These are phyloP conservation scores for Candida sanyaensis DNA, from an alignment of 1,139 yeast species.

Conservation along the genomic window DNA sequence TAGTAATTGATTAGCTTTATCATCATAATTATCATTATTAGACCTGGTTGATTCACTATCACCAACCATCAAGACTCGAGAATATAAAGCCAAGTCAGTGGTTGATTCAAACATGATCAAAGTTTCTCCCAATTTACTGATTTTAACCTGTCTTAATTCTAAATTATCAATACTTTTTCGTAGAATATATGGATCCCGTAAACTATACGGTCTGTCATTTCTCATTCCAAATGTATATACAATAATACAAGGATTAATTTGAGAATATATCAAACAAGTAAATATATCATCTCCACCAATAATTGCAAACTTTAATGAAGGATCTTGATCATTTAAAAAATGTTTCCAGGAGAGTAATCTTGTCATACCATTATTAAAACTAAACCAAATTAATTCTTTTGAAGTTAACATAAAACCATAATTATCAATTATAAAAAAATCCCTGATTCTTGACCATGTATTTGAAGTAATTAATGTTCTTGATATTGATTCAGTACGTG, in stretches of 20 bases:
- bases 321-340: constrained; percentile 54
- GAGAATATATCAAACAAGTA: constrained; percentile 43
- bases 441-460: constrained; percentile 59
- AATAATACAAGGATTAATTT: constrained; percentile 39
- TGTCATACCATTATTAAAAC: constrained; percentile 23
- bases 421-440: constrained; percentile 29
- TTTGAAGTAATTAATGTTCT: constrained; percentile 49
- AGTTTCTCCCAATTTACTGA: neutral
- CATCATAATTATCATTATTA: neutral
- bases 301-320: constrained; percentile 46
- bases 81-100: constrained; percentile 7
- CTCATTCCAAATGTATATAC: constrained; percentile 44
- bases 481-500: constrained; percentile 20
- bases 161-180: constrained; percentile 8
- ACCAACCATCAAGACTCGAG: constrained; percentile 1
- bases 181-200: constrained; percentile 26
- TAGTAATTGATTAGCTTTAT: neutral
- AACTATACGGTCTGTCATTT: constrained; percentile 35
- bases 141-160: constrained; percentile 13
- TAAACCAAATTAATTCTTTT: constrained; percentile 57
- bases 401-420: constrained; percentile 55
- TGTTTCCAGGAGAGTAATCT: constrained; percentile 73
- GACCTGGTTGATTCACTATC: neutral
- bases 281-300: constrained; percentile 21
- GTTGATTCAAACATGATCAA: constrained; percentile 7